Conservation (phyloP, 2,329 filamentous ascomycete species). For the Fusarium humuli region DNA sequence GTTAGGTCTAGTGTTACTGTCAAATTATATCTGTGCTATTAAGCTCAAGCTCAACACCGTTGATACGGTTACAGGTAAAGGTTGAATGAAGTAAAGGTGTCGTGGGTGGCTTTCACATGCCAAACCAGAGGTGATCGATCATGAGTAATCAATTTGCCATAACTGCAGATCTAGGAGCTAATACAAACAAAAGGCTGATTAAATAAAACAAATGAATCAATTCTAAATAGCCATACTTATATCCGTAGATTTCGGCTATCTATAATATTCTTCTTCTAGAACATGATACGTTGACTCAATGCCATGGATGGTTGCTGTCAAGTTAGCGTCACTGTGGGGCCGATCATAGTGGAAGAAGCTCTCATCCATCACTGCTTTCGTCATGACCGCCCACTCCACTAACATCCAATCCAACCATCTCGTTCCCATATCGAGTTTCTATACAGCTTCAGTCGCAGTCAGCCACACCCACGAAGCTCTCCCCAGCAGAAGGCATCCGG, state of each 20-base stretch:
- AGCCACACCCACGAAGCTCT: conserved; percentile 1
- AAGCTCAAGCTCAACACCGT: neutral
- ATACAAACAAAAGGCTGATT: neutral
- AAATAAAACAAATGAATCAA: neutral
- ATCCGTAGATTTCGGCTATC: neutral
- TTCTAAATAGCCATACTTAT: neutral
- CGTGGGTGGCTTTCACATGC: conserved; percentile 20
- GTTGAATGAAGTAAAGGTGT: neutral
- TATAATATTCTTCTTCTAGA: neutral
- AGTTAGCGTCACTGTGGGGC: conserved; percentile 33
- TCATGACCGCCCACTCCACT: conserved; percentile 17
- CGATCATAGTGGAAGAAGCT: neutral
- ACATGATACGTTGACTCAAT: neutral
- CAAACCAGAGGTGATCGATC: neutral
- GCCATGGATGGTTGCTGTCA: conserved; percentile 18
- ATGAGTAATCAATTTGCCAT: neutral
- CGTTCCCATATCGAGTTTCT: conserved; percentile 4
- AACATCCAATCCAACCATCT: neutral
- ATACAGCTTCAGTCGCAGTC: neutral
- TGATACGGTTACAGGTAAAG: neutral
- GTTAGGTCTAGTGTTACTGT: neutral
- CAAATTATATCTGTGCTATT: neutral
- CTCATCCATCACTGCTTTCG: conserved; percentile 18
- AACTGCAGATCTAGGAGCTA: neutral
- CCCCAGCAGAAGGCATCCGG: neutral